Evolutionary conservation across 768 basidiomycete genomes (phyloP).

Genomic region (Mycena haematopus): DNA sequence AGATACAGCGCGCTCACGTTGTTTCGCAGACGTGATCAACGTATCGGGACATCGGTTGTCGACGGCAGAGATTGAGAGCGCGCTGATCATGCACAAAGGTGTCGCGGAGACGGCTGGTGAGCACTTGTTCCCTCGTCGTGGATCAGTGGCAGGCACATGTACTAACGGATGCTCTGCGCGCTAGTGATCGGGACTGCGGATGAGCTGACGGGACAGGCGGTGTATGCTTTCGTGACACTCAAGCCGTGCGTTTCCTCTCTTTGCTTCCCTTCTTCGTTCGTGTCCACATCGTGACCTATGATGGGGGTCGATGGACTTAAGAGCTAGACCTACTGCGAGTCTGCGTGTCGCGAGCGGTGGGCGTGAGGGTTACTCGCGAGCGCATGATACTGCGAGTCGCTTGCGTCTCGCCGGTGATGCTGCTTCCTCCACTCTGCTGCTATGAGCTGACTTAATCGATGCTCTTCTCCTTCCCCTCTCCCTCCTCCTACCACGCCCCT

Average conservation of each 20-base stretch:
- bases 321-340: too few species aligned
- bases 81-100: constrained; percentile 91
- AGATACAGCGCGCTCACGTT: neutral
- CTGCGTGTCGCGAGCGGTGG: too few species aligned
- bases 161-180: constrained; percentile 17
- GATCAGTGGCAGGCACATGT: too few species aligned
- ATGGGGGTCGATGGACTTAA: too few species aligned
- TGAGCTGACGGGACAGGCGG: constrained; percentile 91
- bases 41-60: constrained; percentile 97
- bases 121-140: too few species aligned
- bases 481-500: neutral
- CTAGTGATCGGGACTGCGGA: constrained; percentile 82
- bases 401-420: too few species aligned
- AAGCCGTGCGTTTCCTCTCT: constrained; percentile 73
- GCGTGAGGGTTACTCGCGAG: too few species aligned
- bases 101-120: constrained; percentile 91
- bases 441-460: too few species aligned
- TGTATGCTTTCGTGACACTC: constrained; percentile 92
- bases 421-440: neutral
- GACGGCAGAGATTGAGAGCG: constrained; percentile 98
- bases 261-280: constrained; percentile 3
- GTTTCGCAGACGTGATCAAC: constrained; percentile 85
- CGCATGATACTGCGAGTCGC: too few species aligned
- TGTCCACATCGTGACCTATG: too few species aligned
- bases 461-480: neutral